Base-by-base conservation (phyloP, 441 rosid genomes). In the Arabidopsis hybrid region DNA sequence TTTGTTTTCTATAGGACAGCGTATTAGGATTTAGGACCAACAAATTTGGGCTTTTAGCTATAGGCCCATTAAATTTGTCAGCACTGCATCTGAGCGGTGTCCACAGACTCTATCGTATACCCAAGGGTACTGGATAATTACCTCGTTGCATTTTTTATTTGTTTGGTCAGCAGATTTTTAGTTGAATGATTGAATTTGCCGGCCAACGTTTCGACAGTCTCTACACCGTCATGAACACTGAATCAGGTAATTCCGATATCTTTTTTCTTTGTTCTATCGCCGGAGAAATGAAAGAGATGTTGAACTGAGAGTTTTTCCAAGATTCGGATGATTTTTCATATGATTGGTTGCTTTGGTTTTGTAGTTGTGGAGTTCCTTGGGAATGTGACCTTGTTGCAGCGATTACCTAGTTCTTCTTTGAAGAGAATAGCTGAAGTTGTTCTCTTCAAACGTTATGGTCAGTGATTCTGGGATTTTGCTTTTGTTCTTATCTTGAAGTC, bases 351-450 rank as follows among this genome's bases (percentile, higher is more conserved):
- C 26, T 55, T 71, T 39, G 70, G 29, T 21, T 34, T 61, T 73
- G 81, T 86, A 92, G 99, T 87, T 59, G 78, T 86, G 31, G 96
- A 93, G 75, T 91, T 95, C 67, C 78, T 95, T 60, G 85, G 91
- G 26, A 80, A 85, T 61, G 92, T 95, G 46, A 85, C 91, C 26
- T 78, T 92, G 81, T 84, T 93, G 50, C 96, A 87, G 79, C 82
- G 86, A 40, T 83, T 95, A 1, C 95, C 93, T 3, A 80, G 75
- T 56, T 82, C 88, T 40, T 91, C 89, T 63, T 86, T 89, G 7
- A 80, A 78, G 82, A 81, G 69, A 71, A 86, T 95, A 52, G 78
- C 97, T 10, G 74, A 83, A 50, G 78, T 80, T 50, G 87, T 89
- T 18, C 59, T 47, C 5, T 75, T 88, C 72, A 83, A 85, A 73